These are phyloP conservation scores for Kokia cookei DNA, from an alignment of 441 rosid species.

Conservation along the genomic window DNA sequence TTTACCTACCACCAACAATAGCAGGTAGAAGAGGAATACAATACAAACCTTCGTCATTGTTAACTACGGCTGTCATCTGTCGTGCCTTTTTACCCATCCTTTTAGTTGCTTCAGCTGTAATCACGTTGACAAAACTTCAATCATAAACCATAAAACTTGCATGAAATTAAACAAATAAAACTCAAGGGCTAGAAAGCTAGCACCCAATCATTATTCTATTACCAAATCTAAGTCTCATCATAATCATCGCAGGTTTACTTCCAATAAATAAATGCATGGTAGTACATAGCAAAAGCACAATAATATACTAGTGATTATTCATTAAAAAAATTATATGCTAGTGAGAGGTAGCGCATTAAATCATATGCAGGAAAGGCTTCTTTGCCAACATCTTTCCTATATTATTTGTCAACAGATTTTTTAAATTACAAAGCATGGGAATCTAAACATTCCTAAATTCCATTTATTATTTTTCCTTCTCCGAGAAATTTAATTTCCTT, in stretches of 20 bases:
- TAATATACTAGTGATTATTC: neutral
- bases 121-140: slow-evolving; percentile 1
- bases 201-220: neutral
- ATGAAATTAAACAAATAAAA: neutral
- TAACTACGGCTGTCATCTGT: slow-evolving; percentile 12
- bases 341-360: neutral
- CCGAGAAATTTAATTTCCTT: slow-evolving; percentile 15
- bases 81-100: slow-evolving; percentile 42
- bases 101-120: slow-evolving; percentile 53
- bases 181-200: neutral
- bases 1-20: neutral
- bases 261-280: too few species aligned
- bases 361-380: neutral
- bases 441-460: neutral
- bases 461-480: too few species aligned
- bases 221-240: too few species aligned
- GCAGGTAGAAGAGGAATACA: neutral
- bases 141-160: neutral
- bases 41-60: slow-evolving; percentile 26
- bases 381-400: neutral
- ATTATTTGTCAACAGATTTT: neutral
- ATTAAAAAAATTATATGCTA: neutral
- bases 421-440: neutral
- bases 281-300: neutral
- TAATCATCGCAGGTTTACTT: too few species aligned